Evolutionary conservation across 176 grass and related monocot genomes (phyloP), one percentile per base, ranked within the genome.

Genomic region (Rhynchospora breviuscula): DNA sequence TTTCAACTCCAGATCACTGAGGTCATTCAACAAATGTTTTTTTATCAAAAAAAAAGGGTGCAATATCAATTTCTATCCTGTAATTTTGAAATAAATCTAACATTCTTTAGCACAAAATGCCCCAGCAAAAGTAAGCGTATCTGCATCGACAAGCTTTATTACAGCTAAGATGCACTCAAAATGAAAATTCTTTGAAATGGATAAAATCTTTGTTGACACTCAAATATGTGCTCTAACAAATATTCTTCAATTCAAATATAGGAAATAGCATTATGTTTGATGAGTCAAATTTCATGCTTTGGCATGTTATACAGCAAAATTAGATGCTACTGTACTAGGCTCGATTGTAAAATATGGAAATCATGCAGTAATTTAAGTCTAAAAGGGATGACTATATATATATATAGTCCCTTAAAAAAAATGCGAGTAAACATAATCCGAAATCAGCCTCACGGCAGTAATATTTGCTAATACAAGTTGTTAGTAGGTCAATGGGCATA

Each of bases 1-100:
- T 88, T 93, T 98, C 69, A 98, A 83, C 82, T 98, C 96, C 89
- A 98, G 79, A 90, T 98, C 87, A 90, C 96, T 98, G 71, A 63
- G 76, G 22, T 61, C 54, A 73, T 81, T 59, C 53, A 54, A 58
- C 56, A 80, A 35, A 89, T 40, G 3, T 40, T 40, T 40, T 40
- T 40, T 40, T 40, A 51, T 57, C 29, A 73, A 31, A 25, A 35
- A 52, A 66, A n/a, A 78, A 40, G 53, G 23, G 7, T 7, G 56
- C 57, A 67, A 0, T 6, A 23, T 10, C 31, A 46, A 26, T 22
- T 7, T 53, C 9, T 35, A 40, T 51, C 18, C 8, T 29, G 22
- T 10, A 72, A 84, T 48, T 85, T 11, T 26, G 7, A 85, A 45
- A 29, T 66, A 63, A 62, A 65, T 77, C 40, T 46, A 80, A 5